Evolutionary conservation across 2,329 filamentous ascomycete genomes (phyloP).

Genomic region (Achaetomium macrosporum): DNA sequence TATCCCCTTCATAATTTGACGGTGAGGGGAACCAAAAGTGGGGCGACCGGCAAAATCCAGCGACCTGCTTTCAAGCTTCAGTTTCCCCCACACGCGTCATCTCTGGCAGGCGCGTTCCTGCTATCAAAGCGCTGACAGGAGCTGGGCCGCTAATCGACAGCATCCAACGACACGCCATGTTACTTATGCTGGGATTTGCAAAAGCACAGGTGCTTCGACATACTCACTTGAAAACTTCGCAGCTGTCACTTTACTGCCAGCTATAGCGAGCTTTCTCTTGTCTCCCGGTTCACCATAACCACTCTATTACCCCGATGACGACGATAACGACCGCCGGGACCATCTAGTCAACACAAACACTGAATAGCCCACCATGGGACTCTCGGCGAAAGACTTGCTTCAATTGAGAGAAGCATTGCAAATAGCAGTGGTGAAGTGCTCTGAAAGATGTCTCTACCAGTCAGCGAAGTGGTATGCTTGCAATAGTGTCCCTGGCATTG

Average conservation of each 20-base stretch:
- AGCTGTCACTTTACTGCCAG: neutral
- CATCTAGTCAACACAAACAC: neutral
- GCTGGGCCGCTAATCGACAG: neutral
- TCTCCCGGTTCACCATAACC: too few relatives aligned
- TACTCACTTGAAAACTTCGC: neutral
- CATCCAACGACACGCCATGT: neutral
- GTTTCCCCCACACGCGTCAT: conserved; percentile 11
- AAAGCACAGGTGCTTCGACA: neutral
- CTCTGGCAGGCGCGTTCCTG: conserved; percentile 1
- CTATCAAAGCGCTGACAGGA: too few relatives aligned
- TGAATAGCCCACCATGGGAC: conserved; percentile 37
- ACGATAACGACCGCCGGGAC: too few relatives aligned
- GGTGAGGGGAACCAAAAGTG: neutral
- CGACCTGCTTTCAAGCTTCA: too few relatives aligned
- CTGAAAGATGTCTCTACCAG: conserved; percentile 90
- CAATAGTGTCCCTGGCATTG: too few relatives aligned
- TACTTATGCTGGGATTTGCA: neutral
- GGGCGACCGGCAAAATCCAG: conserved; percentile 5
- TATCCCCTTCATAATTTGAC: neutral
- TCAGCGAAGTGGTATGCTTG: conserved; percentile 83
- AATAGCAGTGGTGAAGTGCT: conserved; percentile 83
- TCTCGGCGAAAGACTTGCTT: conserved; percentile 50
- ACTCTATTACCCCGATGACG: too few relatives aligned
- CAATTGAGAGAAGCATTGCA: conserved; percentile 72
- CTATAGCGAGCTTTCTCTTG: too few relatives aligned